phyloP scores from a whole-genome alignment of 2,329 filamentous ascomycete species.

The Paecilomyces variotii region DNA sequence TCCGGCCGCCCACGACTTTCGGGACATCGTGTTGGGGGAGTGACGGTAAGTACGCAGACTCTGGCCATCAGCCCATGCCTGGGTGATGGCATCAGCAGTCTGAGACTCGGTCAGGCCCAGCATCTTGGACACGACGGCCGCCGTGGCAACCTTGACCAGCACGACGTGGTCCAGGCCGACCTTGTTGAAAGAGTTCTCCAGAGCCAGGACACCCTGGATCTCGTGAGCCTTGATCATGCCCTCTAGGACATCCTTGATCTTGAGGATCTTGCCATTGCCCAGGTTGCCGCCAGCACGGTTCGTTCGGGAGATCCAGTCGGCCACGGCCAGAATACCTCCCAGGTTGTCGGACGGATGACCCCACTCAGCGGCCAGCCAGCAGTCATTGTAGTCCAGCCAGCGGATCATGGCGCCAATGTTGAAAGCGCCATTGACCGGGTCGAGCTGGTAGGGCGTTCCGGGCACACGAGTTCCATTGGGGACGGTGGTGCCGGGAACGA shows the following conservation, averaged over 20 bases:
- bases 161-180: constrained; percentile 97
- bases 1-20: constrained; percentile 98
- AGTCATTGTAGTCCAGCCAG: constrained; percentile 99
- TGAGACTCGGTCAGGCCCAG: constrained; percentile 81
- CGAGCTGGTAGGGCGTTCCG: constrained; percentile 87
- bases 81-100: constrained; percentile 90
- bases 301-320: constrained; percentile 95
- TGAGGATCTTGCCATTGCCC: constrained; percentile 69
- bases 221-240: constrained; percentile 99
- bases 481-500: constrained; percentile 82
- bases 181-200: constrained; percentile 98
- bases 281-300: constrained; percentile 75
- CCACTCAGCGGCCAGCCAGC: constrained; percentile 98
- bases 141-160: constrained; percentile 92
- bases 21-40: constrained; percentile 97
- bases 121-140: constrained; percentile 92
- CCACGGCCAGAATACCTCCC: constrained; percentile 89
- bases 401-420: constrained; percentile 99
- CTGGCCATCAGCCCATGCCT: constrained; percentile 97
- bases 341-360: constrained; percentile 97
- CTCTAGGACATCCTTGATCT: constrained; percentile 83
- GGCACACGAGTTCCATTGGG: constrained; percentile 88
- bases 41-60: constrained; percentile 94
- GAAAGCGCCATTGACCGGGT: constrained; percentile 92
- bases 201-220: constrained; percentile 92